Percentiles rank a stretch among this genome's conserved stretches.
Conservation (phyloP, 495 filamentous ascomycete genomes). For the Staphylotrichum tortipilum region DNA sequence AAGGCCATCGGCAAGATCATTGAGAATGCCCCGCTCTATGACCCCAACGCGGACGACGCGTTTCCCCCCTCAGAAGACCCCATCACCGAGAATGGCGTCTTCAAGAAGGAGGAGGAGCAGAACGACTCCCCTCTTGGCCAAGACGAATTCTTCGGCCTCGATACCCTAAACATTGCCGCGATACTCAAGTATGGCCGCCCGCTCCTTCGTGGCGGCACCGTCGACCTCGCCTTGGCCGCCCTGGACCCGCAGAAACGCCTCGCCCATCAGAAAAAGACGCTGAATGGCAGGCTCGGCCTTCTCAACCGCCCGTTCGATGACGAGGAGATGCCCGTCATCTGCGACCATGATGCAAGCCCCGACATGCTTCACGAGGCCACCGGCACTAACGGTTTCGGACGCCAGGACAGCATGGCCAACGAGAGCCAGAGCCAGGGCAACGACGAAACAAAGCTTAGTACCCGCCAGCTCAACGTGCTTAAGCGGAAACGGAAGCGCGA, state of each 20-base stretch:
- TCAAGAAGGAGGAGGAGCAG: constrained; percentile 45
- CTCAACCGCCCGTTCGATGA: constrained; percentile 72
- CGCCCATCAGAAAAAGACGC: constrained; percentile 77
- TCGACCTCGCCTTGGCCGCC: constrained; percentile 70
- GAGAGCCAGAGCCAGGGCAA: constrained; percentile 28
- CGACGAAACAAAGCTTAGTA: constrained; percentile 71
- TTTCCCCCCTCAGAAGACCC: constrained; percentile 32
- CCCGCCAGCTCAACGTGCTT: constrained; percentile 84
- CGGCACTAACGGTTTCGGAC: constrained; percentile 34
- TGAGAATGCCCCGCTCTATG: constrained; percentile 76
- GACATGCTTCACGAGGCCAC: constrained; percentile 33
- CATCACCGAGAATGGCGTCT: constrained; percentile 22
- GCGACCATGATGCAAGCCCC: constrained; percentile 31
- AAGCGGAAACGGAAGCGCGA: constrained; percentile 83
- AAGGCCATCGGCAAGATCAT: constrained; percentile 90
- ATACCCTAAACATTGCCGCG: constrained; percentile 64
- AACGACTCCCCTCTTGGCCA: constrained; percentile 24
- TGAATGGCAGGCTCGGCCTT: constrained; percentile 75
- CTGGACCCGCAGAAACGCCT: constrained; percentile 75
- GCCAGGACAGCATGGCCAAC: constrained; percentile 26
- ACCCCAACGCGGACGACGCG: constrained; percentile 63
- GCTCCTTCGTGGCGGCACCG: constrained; percentile 71
- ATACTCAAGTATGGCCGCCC: constrained; percentile 75
- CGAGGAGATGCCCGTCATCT: constrained; percentile 55
- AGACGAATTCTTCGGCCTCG: constrained; percentile 60